These are phyloP conservation scores for Periglandula ipomoeae DNA, from an alignment of 2,329 filamentous ascomycete genomes.

Conservation along the genomic window DNA sequence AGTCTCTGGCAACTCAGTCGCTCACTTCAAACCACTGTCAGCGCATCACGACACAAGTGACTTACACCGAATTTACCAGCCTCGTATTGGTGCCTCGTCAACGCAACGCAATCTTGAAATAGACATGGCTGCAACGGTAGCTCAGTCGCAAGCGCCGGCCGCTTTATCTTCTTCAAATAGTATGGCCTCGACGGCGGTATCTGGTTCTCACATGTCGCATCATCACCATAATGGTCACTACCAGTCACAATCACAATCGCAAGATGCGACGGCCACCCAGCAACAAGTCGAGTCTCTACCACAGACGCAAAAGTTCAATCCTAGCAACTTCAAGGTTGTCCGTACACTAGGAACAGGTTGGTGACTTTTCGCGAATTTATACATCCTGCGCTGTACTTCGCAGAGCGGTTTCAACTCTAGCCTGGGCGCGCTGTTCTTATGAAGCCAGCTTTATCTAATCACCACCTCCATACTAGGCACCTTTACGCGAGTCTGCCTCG, in stretches of 20 bases:
- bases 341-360: conserved; percentile 68
- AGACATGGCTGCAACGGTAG: conserved; percentile 23
- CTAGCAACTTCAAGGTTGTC: conserved; percentile 58
- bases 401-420: too few species aligned
- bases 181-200: conserved; percentile 10
- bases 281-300: conserved; percentile 14
- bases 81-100: background rate
- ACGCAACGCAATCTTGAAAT: background rate
- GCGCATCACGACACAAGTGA: too few species aligned
- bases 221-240: conserved; percentile 1
- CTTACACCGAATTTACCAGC: background rate
- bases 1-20: too few species aligned
- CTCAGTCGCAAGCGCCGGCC: conserved; percentile 19
- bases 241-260: background rate
- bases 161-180: conserved; percentile 9
- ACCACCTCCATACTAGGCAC: conserved; percentile 49
- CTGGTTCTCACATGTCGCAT: conserved; percentile 7
- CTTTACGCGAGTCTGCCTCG: conserved; percentile 75
- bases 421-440: too few species aligned
- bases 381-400: too few species aligned
- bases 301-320: conserved; percentile 21
- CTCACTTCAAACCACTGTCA: too few species aligned
- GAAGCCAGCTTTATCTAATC: too few species aligned
- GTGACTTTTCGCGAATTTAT: background rate
- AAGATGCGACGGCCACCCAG: background rate